These are phyloP conservation scores for Wickerhamiella cacticola DNA, from an alignment of 805 yeast species.

Conservation along the genomic window DNA sequence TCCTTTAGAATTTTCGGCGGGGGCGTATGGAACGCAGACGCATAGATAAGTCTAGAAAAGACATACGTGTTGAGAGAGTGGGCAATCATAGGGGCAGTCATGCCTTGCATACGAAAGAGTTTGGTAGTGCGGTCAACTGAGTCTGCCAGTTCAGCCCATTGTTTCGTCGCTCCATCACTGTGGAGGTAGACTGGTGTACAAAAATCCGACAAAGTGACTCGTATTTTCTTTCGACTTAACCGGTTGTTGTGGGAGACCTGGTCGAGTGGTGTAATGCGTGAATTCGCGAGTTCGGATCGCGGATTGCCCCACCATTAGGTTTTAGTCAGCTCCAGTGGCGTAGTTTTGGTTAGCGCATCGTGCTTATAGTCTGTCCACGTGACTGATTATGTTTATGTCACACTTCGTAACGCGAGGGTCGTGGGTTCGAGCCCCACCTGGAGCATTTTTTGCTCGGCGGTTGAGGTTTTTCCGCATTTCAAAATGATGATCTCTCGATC, in stretches of 20 bases:
- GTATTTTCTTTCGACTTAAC: neutral
- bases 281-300: neutral
- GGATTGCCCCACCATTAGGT: neutral
- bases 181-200: neutral
- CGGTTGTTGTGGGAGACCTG: constrained; percentile 3
- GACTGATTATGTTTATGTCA: constrained; percentile 14
- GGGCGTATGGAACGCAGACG: neutral
- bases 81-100: neutral
- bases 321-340: constrained; percentile 16
- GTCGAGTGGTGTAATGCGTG: constrained; percentile 1
- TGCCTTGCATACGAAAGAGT: neutral
- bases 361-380: constrained; percentile 15
- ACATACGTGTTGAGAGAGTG: neutral
- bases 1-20: too few relatives aligned
- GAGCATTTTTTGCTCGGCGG: constrained; percentile 17
- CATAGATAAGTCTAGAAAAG: neutral
- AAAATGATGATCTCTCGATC: too few relatives aligned
- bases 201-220: neutral
- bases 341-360: constrained; percentile 18
- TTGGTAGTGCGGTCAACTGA: neutral
- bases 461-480: too few relatives aligned
- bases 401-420: constrained; percentile 17
- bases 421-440: constrained; percentile 18
- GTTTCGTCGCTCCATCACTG: neutral
- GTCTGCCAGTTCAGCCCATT: neutral